Percentiles rank a stretch among this genome's conserved stretches.
These are phyloP conservation scores for Astragalus membranaceus DNA, from an alignment of 306 rosid genomes.

Conservation along the genomic window DNA sequence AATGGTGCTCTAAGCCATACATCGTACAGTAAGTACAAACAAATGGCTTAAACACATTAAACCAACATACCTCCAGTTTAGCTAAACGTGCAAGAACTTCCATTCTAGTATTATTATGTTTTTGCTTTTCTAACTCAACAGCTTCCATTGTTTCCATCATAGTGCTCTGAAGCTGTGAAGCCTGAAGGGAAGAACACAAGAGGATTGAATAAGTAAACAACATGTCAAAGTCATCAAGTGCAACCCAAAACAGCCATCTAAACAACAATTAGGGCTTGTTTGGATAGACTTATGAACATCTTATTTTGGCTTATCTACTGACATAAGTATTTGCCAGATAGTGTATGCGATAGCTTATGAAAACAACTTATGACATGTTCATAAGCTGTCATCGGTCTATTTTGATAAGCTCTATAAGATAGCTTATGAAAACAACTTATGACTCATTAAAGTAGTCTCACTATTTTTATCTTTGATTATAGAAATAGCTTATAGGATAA, in stretches of 20 bases:
- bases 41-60: slow-evolving; percentile 8
- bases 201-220: slow-evolving; percentile 2
- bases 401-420: too few species aligned
- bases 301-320: too few species aligned
- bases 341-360: too few species aligned
- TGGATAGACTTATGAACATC: too few species aligned
- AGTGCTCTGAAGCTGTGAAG: slow-evolving; percentile 76
- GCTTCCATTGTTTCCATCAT: slow-evolving; percentile 98
- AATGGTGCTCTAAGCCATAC: not conserved
- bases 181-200: slow-evolving; percentile 42
- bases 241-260: slow-evolving; percentile 1
- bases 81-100: slow-evolving; percentile 69
- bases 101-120: slow-evolving; percentile 91
- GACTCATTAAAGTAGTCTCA: too few species aligned
- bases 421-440: too few species aligned
- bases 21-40: not conserved
- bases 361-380: too few species aligned
- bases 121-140: slow-evolving; percentile 89
- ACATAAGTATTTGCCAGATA: too few species aligned
- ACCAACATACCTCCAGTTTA: slow-evolving; percentile 68
- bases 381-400: too few species aligned
- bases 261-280: not conserved
- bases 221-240: not conserved
- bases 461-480: too few species aligned
- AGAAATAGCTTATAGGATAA: too few species aligned